These are phyloP conservation scores for Arthrobotrys iridis DNA, from an alignment of 2,329 filamentous ascomycete genomes.

Conservation along the genomic window DNA sequence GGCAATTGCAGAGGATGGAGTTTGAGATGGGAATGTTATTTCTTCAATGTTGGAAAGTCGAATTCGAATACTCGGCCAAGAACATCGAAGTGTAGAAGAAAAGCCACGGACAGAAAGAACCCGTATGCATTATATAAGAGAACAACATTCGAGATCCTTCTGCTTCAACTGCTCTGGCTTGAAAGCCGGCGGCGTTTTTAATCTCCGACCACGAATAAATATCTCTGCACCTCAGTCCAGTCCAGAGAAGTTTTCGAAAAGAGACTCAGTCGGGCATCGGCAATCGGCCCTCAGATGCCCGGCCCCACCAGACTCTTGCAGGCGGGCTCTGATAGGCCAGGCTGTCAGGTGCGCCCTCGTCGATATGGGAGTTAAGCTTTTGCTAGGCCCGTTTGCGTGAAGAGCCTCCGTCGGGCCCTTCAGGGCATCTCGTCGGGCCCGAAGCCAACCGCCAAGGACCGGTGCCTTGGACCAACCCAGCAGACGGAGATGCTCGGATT, in stretches of 20 bases:
- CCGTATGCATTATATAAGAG: conserved; percentile 10
- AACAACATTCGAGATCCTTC: conserved; percentile 3
- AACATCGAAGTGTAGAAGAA: too few relatives aligned
- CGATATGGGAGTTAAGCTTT: conserved; percentile 38
- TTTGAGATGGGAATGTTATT: too few relatives aligned
- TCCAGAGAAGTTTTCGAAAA: too few relatives aligned
- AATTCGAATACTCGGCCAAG: too few relatives aligned
- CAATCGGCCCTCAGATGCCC: conserved; percentile 4
- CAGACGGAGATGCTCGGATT: background rate
- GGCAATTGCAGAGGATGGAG: conserved; percentile 4
- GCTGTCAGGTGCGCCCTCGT: background rate
- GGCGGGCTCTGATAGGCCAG: conserved; percentile 8
- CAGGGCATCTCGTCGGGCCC: conserved; percentile 22
- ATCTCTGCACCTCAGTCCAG: too few relatives aligned
- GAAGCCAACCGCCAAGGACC: conserved; percentile 39
- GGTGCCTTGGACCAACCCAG: background rate
- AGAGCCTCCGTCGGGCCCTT: conserved; percentile 47
- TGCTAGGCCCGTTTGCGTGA: conserved; percentile 21
- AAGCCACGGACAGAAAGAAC: background rate
- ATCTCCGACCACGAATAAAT: background rate
- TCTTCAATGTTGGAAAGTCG: too few relatives aligned
- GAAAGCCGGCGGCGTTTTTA: background rate
- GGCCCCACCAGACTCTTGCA: background rate
- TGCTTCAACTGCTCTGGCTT: background rate
- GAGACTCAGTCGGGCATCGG: conserved; percentile 28